Conservation (phyloP, 139 green algal genomes). For the Coccomyxa sp. region DNA sequence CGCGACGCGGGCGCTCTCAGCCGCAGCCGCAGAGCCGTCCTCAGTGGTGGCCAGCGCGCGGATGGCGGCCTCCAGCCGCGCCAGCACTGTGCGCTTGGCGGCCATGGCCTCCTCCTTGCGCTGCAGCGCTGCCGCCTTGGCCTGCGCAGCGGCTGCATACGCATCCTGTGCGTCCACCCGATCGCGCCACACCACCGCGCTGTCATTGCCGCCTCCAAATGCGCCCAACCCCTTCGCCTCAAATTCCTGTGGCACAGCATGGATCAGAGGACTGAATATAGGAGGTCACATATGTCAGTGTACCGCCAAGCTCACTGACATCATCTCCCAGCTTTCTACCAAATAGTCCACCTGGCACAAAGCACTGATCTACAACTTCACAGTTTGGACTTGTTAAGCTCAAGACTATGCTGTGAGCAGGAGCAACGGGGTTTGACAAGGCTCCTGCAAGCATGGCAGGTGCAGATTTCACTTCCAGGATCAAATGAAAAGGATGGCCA, state of each 20-base stretch:
- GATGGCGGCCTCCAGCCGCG: not conserved
- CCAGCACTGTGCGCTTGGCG: not conserved
- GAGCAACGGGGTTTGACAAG: no score
- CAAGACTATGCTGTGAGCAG: not conserved
- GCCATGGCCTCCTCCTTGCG: not conserved
- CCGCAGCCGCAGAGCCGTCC: not conserved
- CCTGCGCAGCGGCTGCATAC: not conserved
- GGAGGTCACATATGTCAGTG: not conserved
- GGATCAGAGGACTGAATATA: no score
- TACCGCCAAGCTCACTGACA: no score
- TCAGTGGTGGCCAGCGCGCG: not conserved
- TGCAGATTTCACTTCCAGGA: no score
- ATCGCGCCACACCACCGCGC: not conserved
- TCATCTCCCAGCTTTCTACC: no score
- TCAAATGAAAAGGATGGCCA: no score
- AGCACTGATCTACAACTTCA: not conserved
- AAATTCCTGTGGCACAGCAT: not conserved
- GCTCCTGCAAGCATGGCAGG: no score
- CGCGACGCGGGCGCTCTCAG: not conserved
- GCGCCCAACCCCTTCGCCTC: not conserved
- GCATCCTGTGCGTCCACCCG: not conserved
- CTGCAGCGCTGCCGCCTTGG: not conserved
- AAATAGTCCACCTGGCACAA: not conserved
- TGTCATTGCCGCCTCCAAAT: not conserved
- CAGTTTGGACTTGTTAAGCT: not conserved